Conservation (phyloP, 2,329 filamentous ascomycete genomes). For the Colletotrichum zoysiae region DNA sequence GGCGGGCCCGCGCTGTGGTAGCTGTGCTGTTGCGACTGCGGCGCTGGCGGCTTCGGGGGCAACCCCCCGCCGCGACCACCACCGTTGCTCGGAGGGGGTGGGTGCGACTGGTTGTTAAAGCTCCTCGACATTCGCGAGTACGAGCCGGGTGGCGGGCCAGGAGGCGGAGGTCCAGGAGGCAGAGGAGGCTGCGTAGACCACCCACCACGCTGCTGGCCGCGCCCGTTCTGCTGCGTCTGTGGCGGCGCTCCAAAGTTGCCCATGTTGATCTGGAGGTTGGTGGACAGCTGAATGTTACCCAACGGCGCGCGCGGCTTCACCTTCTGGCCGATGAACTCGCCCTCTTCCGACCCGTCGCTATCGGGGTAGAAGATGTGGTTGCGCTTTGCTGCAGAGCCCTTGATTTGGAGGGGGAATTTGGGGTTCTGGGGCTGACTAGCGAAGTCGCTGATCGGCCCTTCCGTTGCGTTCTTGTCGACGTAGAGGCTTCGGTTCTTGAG, state of each 20-base stretch:
- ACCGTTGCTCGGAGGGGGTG: slow-evolving; percentile 25
- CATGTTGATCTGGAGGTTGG: slow-evolving; percentile 53
- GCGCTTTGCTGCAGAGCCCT: slow-evolving; percentile 51
- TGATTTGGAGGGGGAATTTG: slow-evolving; percentile 48
- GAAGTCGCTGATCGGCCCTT: slow-evolving; percentile 54
- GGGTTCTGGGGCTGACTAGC: slow-evolving; percentile 45
- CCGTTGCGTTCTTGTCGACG: slow-evolving; percentile 59
- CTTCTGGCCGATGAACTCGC: slow-evolving; percentile 56
- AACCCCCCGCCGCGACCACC: slow-evolving; percentile 22
- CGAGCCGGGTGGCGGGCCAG: slow-evolving; percentile 46
- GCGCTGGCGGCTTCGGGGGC: slow-evolving; percentile 38
- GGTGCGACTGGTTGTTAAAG: slow-evolving; percentile 32
- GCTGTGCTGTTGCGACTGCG: slow-evolving; percentile 33
- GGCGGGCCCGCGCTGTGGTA: slow-evolving; percentile 37
- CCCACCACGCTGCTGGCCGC: slow-evolving; percentile 36
- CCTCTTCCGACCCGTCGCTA: slow-evolving; percentile 59
- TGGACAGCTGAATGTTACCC: slow-evolving; percentile 56
- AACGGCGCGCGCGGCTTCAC: slow-evolving; percentile 49
- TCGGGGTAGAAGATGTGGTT: slow-evolving; percentile 61
- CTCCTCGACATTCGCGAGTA: slow-evolving; percentile 41
- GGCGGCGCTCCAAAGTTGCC: slow-evolving; percentile 37
- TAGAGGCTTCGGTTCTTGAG: slow-evolving; percentile 62
- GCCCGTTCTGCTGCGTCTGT: slow-evolving; percentile 37
- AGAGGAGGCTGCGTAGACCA: slow-evolving; percentile 52
- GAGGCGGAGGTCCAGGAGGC: slow-evolving; percentile 54